Evolutionary conservation across 306 rosid species (phyloP), one percentile per base, ranked within the genome.

Genomic region (Abrus precatorius): DNA sequence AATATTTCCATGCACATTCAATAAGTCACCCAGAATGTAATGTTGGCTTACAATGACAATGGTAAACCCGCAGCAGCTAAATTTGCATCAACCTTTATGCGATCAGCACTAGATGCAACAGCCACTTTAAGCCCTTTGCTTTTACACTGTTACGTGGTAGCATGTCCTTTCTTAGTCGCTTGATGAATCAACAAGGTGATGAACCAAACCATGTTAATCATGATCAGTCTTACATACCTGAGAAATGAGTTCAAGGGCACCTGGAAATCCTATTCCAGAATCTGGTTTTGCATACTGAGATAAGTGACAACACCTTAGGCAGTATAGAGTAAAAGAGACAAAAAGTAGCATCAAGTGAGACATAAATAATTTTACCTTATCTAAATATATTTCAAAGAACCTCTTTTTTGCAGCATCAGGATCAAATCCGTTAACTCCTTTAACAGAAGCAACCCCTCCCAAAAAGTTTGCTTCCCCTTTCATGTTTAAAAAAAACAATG

Each of bases 31-130:
- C 54, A 73, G 83, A 54, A 81, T 72, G 69, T 56, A 54, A 81
- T 72, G 69, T 56, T 79, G 80, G 43, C 89, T 91, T 93, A 95
- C 99, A 91, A 62, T 72, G 99, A 91, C 84, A 88, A 29, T 45
- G 99, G 97, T 80, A 95, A 83, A 71, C 90, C 92, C 32, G 98
- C 96, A 32, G 99, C 98, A 74, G 94, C 92, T 75, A 95, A 87
- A 90, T 95, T 95, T 74, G 96, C 99, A 82, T 93, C 95, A 82
- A 95, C 97, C 94, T 95, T 95, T 87, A 95, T 88, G 38, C 92
- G 94, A 87, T 95, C 99, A 87, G 98, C 99, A 75, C 99, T 95
- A 53, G 99, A 95, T 40, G 99, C 99, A 84, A 95, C 99, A 83
- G 97, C 98, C 82, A 95, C 99, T 88, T 95, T 95, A 81, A 95